Base-by-base conservation (phyloP, 495 filamentous ascomycete genomes). In the Cryomyces minteri region DNA sequence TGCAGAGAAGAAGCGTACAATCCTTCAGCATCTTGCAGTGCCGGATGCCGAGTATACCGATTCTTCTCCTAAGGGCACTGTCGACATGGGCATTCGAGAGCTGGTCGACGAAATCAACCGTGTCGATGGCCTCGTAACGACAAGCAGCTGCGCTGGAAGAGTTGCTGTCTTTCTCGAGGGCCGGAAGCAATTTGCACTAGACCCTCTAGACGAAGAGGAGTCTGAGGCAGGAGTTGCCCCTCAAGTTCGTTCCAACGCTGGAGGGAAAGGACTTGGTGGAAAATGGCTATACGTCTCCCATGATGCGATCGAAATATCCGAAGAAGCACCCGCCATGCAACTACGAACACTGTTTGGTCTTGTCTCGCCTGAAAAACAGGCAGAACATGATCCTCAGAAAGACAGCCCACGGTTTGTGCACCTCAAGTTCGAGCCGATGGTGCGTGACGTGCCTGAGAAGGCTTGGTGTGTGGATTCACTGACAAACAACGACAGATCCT, bases 401-500 rank as follows among this genome's bases (percentile, higher is more conserved):
- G 18, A 25, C 18, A 12, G 34, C 34, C 34, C 45, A 38, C 34
- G 53, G 55, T 69, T 85, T 53, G 74, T 93, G 37, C 84, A 85
- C 57, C 82, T 94, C 66, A 88, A 90, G 59, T 94, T 88, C 55
- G 88, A 94, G 58, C 83, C 88, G 32, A 83, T 96, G 85, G 88
- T 90, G 70, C 49, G 74, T 43, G 6, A 34, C 28, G 40, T 50
- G 1, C 34, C 9, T 25, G 18, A 38, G 9, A 9, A 38, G 9
- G 34, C 9, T 14, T 14, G 9, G 9, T 14, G 9, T 38, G 34
- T 10, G 9, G 34, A 38, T 14, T 54, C 37, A 58, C 39, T 6
- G 4, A 39, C 41, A n/a, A 30, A 18, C 11, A 32, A 40, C 6
- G 38, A 11, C 50, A 93, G 87, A 94, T 95, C 51, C 72, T 96